A percentile compares a stretch with the other conserved stretches of the same genome.
Conservation (phyloP, 169 alveolate species). For the Eimeria zaria region DNA sequence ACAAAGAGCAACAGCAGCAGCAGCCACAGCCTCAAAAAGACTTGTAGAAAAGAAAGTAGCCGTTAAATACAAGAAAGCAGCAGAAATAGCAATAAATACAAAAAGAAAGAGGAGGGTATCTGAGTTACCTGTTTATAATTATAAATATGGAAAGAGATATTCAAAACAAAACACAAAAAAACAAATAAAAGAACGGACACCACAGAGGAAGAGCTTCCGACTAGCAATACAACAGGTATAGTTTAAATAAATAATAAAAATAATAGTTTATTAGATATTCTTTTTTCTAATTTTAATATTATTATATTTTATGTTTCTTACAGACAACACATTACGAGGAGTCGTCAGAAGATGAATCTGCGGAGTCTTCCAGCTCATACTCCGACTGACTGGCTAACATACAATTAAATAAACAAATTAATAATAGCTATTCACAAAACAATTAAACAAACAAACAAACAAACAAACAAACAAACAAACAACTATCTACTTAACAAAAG, state of each 20-base stretch:
- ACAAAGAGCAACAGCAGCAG: slow-evolving; percentile 3
- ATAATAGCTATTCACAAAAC: background rate
- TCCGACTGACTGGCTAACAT: too few relatives aligned
- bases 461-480: background rate
- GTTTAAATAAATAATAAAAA: background rate
- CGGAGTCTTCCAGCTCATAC: too few relatives aligned
- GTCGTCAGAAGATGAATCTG: too few relatives aligned
- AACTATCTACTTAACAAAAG: background rate
- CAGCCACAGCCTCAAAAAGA: background rate
- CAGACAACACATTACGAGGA: too few relatives aligned
- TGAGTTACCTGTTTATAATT: too few relatives aligned
- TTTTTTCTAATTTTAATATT: too few relatives aligned
- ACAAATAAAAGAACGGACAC: background rate
- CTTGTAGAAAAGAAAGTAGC: background rate
- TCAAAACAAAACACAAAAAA: background rate
- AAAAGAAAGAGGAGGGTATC: too few relatives aligned
- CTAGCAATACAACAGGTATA: slow-evolving; percentile 19
- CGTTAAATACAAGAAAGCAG: background rate
- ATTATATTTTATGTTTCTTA: too few relatives aligned
- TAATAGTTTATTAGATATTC: too few relatives aligned
- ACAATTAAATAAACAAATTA: background rate
- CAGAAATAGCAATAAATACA: background rate
- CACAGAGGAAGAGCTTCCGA: slow-evolving; percentile 40
- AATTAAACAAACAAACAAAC: background rate
- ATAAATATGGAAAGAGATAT: background rate